Conservation (phyloP, 371 early-diverging fungal species). For the Coelomomyces lativittatus region DNA sequence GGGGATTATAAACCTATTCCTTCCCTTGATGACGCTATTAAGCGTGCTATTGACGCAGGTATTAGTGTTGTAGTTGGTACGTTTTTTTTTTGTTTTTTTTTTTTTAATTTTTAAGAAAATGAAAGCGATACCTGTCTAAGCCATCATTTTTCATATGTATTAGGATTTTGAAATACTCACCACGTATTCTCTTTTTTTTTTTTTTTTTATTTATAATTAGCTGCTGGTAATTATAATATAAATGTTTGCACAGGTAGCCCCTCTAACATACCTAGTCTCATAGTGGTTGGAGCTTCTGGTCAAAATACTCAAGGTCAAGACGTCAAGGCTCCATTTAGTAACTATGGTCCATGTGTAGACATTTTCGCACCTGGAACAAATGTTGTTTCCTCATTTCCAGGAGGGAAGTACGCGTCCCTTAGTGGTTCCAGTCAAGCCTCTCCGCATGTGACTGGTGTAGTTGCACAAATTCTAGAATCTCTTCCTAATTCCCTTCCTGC, state of each 20-base stretch:
- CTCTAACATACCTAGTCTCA: neutral
- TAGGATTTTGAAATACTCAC: no score
- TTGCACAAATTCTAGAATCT: neutral
- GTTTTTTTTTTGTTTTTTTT: no score
- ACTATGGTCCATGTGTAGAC: neutral
- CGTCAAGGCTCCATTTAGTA: neutral
- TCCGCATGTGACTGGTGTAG: slow-evolving; percentile 2
- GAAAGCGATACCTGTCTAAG: no score
- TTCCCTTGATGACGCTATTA: neutral
- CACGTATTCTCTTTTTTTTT: no score
- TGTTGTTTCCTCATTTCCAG: neutral
- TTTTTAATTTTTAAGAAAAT: no score
- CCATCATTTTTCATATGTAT: no score
- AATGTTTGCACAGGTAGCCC: neutral
- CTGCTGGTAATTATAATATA: neutral
- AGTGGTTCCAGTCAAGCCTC: slow-evolving; percentile 1
- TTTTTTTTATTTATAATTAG: no score
- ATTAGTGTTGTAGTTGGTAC: neutral
- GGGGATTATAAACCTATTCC: neutral
- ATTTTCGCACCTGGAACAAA: neutral
- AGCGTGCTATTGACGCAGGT: neutral
- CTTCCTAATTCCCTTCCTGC: neutral
- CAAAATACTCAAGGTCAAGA: neutral
- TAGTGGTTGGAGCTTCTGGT: neutral
- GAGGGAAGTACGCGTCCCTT: neutral